Evolutionary conservation across 2,329 filamentous ascomycete species (phyloP).

Genomic region (Talaromyces sp.): DNA sequence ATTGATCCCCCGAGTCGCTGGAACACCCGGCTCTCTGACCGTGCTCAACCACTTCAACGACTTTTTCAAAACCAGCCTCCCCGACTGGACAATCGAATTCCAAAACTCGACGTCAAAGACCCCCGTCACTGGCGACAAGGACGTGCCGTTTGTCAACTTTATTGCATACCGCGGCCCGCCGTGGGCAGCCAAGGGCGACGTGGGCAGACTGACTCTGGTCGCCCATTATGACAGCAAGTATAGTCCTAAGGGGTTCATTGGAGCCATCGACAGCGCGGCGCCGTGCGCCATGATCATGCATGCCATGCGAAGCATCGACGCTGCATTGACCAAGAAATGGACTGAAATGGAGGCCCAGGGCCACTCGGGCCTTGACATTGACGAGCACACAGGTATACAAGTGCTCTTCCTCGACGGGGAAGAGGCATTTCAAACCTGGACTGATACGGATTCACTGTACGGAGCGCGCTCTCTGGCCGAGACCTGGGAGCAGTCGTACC

Average conservation of each 20-base stretch:
- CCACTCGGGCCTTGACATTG: constrained; percentile 48
- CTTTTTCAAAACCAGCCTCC: constrained; percentile 72
- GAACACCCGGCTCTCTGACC: constrained; percentile 66
- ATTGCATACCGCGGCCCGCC: constrained; percentile 86
- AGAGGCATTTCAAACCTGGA: constrained; percentile 83
- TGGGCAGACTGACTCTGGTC: constrained; percentile 75
- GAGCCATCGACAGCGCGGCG: constrained; percentile 87
- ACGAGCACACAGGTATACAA: constrained; percentile 78
- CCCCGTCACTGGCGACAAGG: constrained; percentile 62
- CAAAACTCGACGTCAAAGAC: constrained; percentile 89
- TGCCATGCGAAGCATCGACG: constrained; percentile 72
- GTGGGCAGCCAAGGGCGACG: constrained; percentile 67
- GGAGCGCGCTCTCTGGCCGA: constrained; percentile 77
- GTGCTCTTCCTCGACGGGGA: constrained; percentile 89
- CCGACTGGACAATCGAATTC: constrained; percentile 72
- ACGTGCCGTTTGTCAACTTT: constrained; percentile 80
- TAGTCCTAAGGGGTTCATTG: constrained; percentile 78
- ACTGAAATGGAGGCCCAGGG: constrained; percentile 60
- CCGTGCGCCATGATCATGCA: constrained; percentile 94
- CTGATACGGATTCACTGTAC: constrained; percentile 76
- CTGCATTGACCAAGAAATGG: constrained; percentile 77
- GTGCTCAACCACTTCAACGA: constrained; percentile 77
- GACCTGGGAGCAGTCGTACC: constrained; percentile 66
- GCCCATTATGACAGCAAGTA: constrained; percentile 92
- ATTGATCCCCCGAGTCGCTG: constrained; percentile 80